Evolutionary conservation across 331 rosid genomes (phyloP), one percentile per base, ranked within the genome.

Genomic region (Quercus phellos): DNA sequence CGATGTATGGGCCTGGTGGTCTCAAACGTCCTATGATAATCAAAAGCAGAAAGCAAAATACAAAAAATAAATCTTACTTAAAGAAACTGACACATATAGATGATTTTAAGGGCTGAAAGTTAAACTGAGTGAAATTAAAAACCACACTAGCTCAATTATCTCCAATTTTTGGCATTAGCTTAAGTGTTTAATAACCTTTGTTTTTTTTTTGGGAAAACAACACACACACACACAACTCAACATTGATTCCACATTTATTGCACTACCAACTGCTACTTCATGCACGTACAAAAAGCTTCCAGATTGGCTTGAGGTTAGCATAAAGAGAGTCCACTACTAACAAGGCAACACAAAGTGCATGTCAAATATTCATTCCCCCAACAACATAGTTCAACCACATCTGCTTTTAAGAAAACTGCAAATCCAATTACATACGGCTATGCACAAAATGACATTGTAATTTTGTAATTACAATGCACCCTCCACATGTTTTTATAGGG

Each of bases 1-100:
- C 97, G 14, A 87, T 69, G 74, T 87, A 88, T 42, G 90, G 88
- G 73, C 93, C 75, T 71, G 98, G 79, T 58, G 94, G 83, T 81
- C 97, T 79, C 2, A 82, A 55, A 67, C 98, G 94, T 77, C 91
- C 98, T 94, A 75, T 24, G 82, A 84, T 77, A 68, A 46, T 75
- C 32, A 81, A 77, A 29, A 29, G 34, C 75, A 80, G 29, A 68
- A 58, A 61, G 5, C 1, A 55, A 43, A 69, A 55, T 63, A 67
- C 9, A 29, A 34, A 14, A 77, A 66, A 59, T 24, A 34, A 13
- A 27, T 29, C 21, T 4, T n/a, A 16, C 34, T 30, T 58, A 1
- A 38, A 32, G 12, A 42, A 24, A 17, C 61, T 55, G 27, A 18
- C 10, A 5, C 6, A 51, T 7, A 71, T 27, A 72, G 75, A 43